phyloP scores from a whole-genome alignment of 2,329 filamentous ascomycete species.

The Phaeosphaeriaceae sp. region DNA sequence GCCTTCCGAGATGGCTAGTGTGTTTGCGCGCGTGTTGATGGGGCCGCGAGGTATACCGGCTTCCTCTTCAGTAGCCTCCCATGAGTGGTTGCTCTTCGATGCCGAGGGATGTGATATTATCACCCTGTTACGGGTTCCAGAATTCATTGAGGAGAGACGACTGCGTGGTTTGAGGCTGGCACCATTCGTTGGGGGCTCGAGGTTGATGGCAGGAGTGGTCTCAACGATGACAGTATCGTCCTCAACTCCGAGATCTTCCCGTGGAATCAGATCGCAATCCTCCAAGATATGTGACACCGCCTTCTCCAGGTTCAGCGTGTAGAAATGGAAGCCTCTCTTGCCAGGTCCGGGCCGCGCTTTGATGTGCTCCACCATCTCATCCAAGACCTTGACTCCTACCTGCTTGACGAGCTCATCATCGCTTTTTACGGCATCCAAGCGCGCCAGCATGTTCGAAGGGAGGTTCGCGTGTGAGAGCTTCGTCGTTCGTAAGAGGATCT shows the following conservation, averaged over 20 bases:
- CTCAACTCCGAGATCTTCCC: conserved; percentile 46
- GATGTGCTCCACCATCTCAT: conserved; percentile 82
- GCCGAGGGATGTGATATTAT: conserved; percentile 74
- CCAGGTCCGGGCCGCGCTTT: conserved; percentile 63
- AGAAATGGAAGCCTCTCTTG: conserved; percentile 87
- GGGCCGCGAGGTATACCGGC: conserved; percentile 76
- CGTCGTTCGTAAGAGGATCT: conserved; percentile 91
- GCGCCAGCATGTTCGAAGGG: conserved; percentile 73
- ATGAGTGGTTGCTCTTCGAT: conserved; percentile 58
- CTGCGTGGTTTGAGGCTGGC: conserved; percentile 53
- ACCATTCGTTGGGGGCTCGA: conserved; percentile 38
- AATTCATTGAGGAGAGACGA: conserved; percentile 80
- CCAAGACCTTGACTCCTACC: conserved; percentile 81
- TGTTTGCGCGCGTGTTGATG: conserved; percentile 81
- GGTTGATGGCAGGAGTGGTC: conserved; percentile 51
- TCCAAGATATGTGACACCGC: conserved; percentile 93
- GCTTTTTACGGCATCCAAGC: conserved; percentile 75
- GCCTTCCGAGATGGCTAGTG: conserved; percentile 91
- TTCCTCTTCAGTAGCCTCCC: conserved; percentile 77
- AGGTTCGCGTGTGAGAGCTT: conserved; percentile 92
- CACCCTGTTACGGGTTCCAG: conserved; percentile 85
- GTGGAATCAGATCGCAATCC: conserved; percentile 80
- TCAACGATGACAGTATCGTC: conserved; percentile 55
- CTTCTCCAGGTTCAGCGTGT: conserved; percentile 95
- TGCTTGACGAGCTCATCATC: conserved; percentile 84